These are phyloP conservation scores for Ogataea nonfermentans DNA, from an alignment of 805 yeast genomes.

Conservation along the genomic window DNA sequence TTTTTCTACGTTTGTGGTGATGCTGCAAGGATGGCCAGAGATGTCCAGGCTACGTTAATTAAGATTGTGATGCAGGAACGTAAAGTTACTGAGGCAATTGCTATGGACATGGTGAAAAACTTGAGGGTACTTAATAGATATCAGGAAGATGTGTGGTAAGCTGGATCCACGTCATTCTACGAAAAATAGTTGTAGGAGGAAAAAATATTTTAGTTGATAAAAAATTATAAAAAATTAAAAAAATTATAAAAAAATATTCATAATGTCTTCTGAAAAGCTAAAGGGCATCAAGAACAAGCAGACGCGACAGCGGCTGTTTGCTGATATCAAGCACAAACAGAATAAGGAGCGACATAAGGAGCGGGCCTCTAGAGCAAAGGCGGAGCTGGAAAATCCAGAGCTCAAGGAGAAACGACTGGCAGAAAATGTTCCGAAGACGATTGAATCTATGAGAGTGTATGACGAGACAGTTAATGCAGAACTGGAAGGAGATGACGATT, in stretches of 20 bases:
- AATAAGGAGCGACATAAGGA: conserved; percentile 74
- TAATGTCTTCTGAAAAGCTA: conserved; percentile 37
- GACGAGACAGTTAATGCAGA: conserved; percentile 76
- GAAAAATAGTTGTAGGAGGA: conserved; percentile 2
- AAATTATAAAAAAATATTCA: background rate
- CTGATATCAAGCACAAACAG: conserved; percentile 69
- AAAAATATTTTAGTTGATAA: conserved; percentile 1
- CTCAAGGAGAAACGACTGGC: conserved; percentile 75
- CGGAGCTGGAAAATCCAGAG: conserved; percentile 81
- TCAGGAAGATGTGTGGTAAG: conserved; percentile 97
- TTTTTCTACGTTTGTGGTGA: conserved; percentile 96
- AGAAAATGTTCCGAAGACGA: conserved; percentile 75
- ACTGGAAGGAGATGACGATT: conserved; percentile 63
- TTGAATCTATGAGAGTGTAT: conserved; percentile 78
- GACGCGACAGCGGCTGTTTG: conserved; percentile 74
- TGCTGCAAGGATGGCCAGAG: conserved; percentile 93
- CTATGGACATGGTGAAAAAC: conserved; percentile 72
- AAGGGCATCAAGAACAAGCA: conserved; percentile 67
- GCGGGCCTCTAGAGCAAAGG: conserved; percentile 82
- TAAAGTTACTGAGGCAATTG: conserved; percentile 62
- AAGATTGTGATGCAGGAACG: conserved; percentile 63
- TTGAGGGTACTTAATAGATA: conserved; percentile 82
- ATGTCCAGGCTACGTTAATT: conserved; percentile 71
- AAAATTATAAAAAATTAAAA: conserved; percentile 1
- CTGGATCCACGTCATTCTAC: background rate